Base-by-base conservation (phyloP, 495 filamentous ascomycete genomes). In the Immersiella caudata region DNA sequence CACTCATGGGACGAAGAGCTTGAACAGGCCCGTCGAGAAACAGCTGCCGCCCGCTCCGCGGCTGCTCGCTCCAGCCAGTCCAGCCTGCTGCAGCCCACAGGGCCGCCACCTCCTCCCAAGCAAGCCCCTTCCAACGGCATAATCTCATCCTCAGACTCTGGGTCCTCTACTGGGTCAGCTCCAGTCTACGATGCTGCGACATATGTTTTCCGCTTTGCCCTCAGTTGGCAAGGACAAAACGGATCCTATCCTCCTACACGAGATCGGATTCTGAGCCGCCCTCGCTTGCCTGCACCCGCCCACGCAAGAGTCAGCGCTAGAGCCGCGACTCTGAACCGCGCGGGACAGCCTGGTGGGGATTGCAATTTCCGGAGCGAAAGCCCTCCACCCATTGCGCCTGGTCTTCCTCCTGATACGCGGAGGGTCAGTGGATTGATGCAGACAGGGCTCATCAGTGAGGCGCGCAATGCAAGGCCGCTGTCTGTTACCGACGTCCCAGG, bases 261-360 rank as follows among this genome's bases (percentile, higher is more conserved):
- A 8, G 75, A 83, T 61, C 75, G 78, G 18, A 73, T 81, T 64
- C 84, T 97, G 6, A 85, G 82, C 60, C 85, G 90, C 7, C 93
- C 95, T 0, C 86, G 90, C 35, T 84, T 98, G 1, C 94, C 95
- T 1, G 84, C 86, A 1, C 85, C 90, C 3, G 89, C 93, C 0
- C 89, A 91, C 66, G 75, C 78, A 12, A 80, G 83, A 58, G 74
- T 91, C 24, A 83, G 86, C 66, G 70, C 71, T 16, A 75, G 77
- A 12, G 62, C 66, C 8, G 62, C 64, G 20, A 61, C 66, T 11
- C 21, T 70, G 55, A 62, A 20, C 14, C 46, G 29, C 36, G 21
- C 51, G 16, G 60, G 62, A 4, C 36, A 22, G 36, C 26, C 52
- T 22, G 60, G 50, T 16, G 60, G 59, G 3, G 62, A 51, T 18